phyloP scores from a whole-genome alignment of 2,329 filamentous ascomycete genomes.

The Oidium heveae region DNA sequence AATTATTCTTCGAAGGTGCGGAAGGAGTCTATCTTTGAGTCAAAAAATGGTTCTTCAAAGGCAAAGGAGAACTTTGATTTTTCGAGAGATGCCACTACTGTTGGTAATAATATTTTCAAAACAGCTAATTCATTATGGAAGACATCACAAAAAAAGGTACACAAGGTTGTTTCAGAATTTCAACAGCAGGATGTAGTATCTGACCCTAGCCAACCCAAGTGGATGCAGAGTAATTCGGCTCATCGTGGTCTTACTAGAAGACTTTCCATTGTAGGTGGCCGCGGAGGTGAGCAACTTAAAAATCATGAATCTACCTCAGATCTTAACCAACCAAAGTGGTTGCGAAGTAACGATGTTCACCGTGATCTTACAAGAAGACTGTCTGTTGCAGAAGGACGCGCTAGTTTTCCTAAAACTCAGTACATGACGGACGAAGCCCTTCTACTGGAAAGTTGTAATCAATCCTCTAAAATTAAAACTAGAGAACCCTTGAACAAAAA shows the following conservation, averaged over 20 bases:
- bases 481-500: constrained; percentile 9
- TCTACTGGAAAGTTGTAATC: constrained; percentile 45
- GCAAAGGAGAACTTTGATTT: constrained; percentile 44
- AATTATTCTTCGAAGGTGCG: constrained; percentile 19
- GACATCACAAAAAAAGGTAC: constrained; percentile 72
- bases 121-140: constrained; percentile 93
- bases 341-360: too few species aligned
- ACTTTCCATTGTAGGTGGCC: constrained; percentile 14
- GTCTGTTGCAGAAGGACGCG: constrained; percentile 8
- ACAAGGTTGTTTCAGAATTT: constrained; percentile 77
- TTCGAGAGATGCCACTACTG: constrained; percentile 53
- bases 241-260: constrained; percentile 3
- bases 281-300: constrained; percentile 9
- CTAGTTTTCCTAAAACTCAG: too few species aligned
- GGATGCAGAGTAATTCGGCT: constrained; percentile 54
- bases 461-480: constrained; percentile 22
- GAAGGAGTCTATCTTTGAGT: constrained; percentile 22
- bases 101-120: constrained; percentile 70
- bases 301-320: not conserved
- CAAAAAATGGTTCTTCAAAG: constrained; percentile 27
- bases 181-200: constrained; percentile 30
- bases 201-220: constrained; percentile 67
- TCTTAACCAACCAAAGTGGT: constrained; percentile 5
- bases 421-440: constrained; percentile 44
- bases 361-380: too few species aligned